Percentiles rank a stretch among this genome's conserved stretches.
phyloP scores from a whole-genome alignment of 768 basidiomycete genomes.

The Termitomyces sp. region DNA sequence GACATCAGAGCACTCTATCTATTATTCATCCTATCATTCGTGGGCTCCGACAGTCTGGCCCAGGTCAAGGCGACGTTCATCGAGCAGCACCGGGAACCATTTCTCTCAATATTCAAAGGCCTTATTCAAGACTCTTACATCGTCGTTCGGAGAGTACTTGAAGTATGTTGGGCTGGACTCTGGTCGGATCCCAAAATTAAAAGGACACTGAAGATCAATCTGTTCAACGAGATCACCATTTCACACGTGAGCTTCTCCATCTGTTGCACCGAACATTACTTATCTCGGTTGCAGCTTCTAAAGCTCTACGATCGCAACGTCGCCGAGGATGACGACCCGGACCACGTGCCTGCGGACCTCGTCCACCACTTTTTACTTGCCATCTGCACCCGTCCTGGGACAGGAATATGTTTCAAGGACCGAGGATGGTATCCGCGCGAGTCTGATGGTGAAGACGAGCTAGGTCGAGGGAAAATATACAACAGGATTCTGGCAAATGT shows the following conservation, averaged over 20 bases:
- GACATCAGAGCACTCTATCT: constrained; percentile 82
- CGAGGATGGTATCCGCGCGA: constrained; percentile 89
- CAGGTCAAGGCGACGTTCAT: constrained; percentile 63
- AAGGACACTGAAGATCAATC: constrained; percentile 64
- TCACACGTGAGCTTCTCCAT: constrained; percentile 48
- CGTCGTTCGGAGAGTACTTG: constrained; percentile 63
- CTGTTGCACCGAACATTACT: background rate
- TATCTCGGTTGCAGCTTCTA: constrained; percentile 45
- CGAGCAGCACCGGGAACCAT: constrained; percentile 66
- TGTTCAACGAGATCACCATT: constrained; percentile 69
- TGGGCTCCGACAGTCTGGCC: constrained; percentile 45
- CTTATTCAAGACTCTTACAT: constrained; percentile 63
- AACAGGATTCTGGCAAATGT: constrained; percentile 84
- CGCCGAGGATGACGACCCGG: constrained; percentile 46
- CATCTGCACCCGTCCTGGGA: constrained; percentile 77
- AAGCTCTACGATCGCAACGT: constrained; percentile 69
- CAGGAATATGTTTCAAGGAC: constrained; percentile 85
- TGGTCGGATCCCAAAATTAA: constrained; percentile 76
- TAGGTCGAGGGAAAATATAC: constrained; percentile 53
- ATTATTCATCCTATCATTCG: constrained; percentile 71
- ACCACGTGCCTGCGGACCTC: constrained; percentile 71
- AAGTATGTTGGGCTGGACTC: constrained; percentile 73
- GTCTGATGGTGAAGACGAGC: constrained; percentile 41
- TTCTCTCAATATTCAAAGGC: constrained; percentile 73
- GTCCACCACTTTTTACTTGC: constrained; percentile 87